phyloP scores from a whole-genome alignment of 768 basidiomycete genomes.

The Mycena galericulata region DNA sequence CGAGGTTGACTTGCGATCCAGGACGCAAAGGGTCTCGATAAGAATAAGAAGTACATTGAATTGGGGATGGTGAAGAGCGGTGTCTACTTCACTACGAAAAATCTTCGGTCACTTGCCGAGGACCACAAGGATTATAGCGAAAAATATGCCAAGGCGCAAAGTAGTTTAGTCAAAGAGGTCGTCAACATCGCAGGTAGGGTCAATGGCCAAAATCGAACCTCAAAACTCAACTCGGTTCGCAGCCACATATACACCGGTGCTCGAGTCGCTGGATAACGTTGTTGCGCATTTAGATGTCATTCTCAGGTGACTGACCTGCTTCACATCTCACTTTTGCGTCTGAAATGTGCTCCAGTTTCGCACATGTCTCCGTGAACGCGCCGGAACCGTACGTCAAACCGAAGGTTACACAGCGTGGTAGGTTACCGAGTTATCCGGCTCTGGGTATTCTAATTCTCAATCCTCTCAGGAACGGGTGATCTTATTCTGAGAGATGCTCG shows the following conservation, averaged over 20 bases:
- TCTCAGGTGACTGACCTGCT: constrained; percentile 68
- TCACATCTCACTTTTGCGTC: neutral
- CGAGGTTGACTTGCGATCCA: constrained; percentile 44
- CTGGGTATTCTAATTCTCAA: neutral
- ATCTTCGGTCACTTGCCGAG: constrained; percentile 76
- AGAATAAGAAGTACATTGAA: constrained; percentile 81
- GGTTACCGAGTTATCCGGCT: constrained; percentile 9
- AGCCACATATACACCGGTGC: constrained; percentile 93
- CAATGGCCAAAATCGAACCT: neutral
- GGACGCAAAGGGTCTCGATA: constrained; percentile 82
- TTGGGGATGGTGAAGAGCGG: constrained; percentile 89
- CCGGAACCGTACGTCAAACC: constrained; percentile 93
- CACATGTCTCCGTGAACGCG: constrained; percentile 90
- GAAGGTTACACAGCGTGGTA: constrained; percentile 80
- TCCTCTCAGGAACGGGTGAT: constrained; percentile 75
- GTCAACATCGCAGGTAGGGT: constrained; percentile 88
- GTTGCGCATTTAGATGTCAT: constrained; percentile 94
- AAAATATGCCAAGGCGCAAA: constrained; percentile 82
- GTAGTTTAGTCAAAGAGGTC: constrained; percentile 89
- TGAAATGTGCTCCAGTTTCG: constrained; percentile 68
- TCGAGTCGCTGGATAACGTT: constrained; percentile 86
- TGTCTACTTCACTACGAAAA: constrained; percentile 87
- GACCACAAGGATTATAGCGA: constrained; percentile 77
- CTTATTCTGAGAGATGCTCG: constrained; percentile 87
- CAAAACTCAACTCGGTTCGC: constrained; percentile 11